Base-by-base conservation (phyloP, 2,329 filamentous ascomycete species). In the Arthrobotrys megalospora region DNA sequence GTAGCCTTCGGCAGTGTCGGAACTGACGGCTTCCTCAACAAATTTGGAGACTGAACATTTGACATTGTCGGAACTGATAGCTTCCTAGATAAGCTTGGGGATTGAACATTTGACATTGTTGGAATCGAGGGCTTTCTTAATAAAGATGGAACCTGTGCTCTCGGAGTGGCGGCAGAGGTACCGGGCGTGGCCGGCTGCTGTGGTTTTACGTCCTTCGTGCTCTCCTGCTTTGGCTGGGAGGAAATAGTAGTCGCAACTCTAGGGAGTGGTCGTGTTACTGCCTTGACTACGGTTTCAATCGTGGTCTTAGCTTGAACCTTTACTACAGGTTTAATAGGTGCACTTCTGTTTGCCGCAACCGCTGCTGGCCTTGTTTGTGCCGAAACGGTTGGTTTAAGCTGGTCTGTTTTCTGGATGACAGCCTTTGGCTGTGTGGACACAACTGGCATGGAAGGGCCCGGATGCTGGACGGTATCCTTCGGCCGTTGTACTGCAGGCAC, bases 81-180 rank as follows among this genome's bases (percentile, higher is more conserved):
- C 5, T 58, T 58, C 21, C 6, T 58, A 1, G 21, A 41, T 10
- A 60, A 16, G 4, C 6, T 55, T 11, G 28, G 3, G 6, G 48
- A 8, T 52, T 28, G 48, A n/a, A 10, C 24, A 19, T 32, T 52
- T 16, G 48, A 19, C 16, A 43, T 7, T 24, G 32, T 11, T 8
- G 32, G 16, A n/a, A 43, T 43, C 12, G 34, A 28, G 36, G 34
- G 36, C 58, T 62, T 41, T 45, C 19, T 62, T 16, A 43, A n/a
- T 12, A 43, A 28, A 21, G 60, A 48, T 1, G 43, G 11, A 8
- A 6, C 6, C 16, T 32, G n/a, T 14, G 41, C 14, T 7, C 19
- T 48, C 0, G 28, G 6, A 11, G 19, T 6, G 1, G 14, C 24
- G 6, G 19, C 7, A 32, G 60, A 6, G 1, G 43, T 36, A 8